Evolutionary conservation across 257 asterid genomes (phyloP).

Genomic region (Thymus quinquecostatus): DNA sequence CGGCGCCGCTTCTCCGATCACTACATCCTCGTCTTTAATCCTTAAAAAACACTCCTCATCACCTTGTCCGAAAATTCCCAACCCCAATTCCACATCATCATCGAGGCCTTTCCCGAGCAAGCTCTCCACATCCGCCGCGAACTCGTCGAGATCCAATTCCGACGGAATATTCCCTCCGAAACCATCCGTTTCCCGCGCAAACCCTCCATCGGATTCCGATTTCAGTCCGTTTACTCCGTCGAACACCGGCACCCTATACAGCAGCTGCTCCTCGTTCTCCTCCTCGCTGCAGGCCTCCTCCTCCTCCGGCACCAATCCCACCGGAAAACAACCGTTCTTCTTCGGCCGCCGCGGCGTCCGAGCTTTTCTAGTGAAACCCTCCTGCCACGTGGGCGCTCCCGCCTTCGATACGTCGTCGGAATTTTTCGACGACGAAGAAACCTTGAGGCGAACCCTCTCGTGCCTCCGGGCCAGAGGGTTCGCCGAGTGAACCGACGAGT

Average conservation of each 20-base stretch:
- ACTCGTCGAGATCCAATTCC: slow-evolving; percentile 73
- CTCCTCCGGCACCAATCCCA: slow-evolving; percentile 72
- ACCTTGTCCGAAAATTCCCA: slow-evolving; percentile 51
- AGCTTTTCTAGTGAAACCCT: slow-evolving; percentile 69
- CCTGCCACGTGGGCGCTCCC: slow-evolving; percentile 57
- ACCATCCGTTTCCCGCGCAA: slow-evolving; percentile 26
- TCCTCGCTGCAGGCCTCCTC: slow-evolving; percentile 70
- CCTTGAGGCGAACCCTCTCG: slow-evolving; percentile 77
- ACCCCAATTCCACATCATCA: slow-evolving; percentile 57
- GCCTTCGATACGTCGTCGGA: background rate
- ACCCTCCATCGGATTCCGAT: slow-evolving; percentile 3
- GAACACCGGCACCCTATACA: slow-evolving; percentile 65
- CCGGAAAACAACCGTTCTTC: slow-evolving; percentile 35
- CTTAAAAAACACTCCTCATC: slow-evolving; percentile 8
- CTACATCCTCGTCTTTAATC: slow-evolving; percentile 52
- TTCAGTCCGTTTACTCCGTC: background rate
- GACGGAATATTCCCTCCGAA: slow-evolving; percentile 57
- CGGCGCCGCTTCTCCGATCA: background rate
- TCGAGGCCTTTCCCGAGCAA: slow-evolving; percentile 80
- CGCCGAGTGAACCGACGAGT: slow-evolving; percentile 78
- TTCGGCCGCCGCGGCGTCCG: slow-evolving; percentile 61
- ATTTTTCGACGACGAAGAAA: slow-evolving; percentile 13
- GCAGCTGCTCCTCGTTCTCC: slow-evolving; percentile 65
- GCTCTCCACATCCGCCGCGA: slow-evolving; percentile 84
- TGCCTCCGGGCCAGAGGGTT: slow-evolving; percentile 77